Percentiles rank a stretch among this genome's conserved stretches.
Evolutionary conservation across 2,329 filamentous ascomycete species (phyloP).

Genomic region (Parastagonospora avenae): DNA sequence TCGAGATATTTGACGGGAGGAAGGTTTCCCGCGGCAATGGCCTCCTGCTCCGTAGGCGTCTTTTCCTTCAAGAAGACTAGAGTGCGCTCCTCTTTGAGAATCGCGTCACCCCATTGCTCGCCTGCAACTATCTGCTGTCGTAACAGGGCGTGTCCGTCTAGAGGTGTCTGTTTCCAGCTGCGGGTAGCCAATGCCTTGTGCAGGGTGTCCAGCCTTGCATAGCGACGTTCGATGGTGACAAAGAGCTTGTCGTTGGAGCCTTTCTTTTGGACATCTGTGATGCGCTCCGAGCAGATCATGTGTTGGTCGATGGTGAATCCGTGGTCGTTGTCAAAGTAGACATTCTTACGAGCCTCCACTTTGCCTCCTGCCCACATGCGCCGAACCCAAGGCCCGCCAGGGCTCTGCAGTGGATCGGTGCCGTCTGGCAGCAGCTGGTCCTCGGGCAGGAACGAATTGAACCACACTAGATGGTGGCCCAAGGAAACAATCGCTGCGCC

Average conservation of each 20-base stretch:
- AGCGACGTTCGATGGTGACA: conserved; percentile 62
- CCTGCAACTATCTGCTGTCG: conserved; percentile 6
- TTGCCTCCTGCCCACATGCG: conserved; percentile 90
- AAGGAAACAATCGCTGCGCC: conserved; percentile 55
- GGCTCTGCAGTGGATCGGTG: conserved; percentile 79
- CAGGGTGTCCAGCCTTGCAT: conserved; percentile 41
- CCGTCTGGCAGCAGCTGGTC: conserved; percentile 76
- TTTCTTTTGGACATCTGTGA: conserved; percentile 55
- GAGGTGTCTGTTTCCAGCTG: no score
- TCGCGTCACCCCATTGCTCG: conserved; percentile 37
- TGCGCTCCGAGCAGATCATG: conserved; percentile 49
- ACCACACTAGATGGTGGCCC: conserved; percentile 86
- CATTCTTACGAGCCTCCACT: conserved; percentile 57
- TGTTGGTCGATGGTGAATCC: conserved; percentile 18
- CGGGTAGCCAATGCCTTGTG: conserved; percentile 7
- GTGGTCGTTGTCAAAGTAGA: conserved; percentile 5
- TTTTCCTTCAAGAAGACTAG: conserved; percentile 67
- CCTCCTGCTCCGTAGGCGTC: conserved; percentile 45
- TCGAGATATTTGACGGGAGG: conserved; percentile 45
- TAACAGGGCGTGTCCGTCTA: background rate
- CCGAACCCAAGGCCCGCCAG: conserved; percentile 71
- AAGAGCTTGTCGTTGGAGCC: conserved; percentile 63
- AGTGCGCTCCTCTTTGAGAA: conserved; percentile 63
- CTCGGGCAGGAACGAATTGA: conserved; percentile 70
- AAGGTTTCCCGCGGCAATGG: conserved; percentile 32